phyloP scores from a whole-genome alignment of 140 eudicot genomes.

The Stevia rebaudiana region DNA sequence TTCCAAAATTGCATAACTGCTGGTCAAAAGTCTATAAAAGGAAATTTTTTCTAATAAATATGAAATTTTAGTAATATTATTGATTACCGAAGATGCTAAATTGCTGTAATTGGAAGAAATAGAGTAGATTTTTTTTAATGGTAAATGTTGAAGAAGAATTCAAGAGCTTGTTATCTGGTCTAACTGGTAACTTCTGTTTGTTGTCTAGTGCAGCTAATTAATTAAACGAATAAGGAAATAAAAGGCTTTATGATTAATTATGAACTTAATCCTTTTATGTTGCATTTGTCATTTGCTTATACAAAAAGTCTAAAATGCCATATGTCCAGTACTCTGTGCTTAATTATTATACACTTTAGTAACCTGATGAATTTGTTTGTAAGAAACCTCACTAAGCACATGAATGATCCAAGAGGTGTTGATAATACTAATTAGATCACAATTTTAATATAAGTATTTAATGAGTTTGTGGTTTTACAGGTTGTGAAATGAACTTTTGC shows the following conservation, averaged over 20 bases:
- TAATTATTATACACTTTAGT: slow-evolving; percentile 22
- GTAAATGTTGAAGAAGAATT: background rate
- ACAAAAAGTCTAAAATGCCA: slow-evolving; percentile 7
- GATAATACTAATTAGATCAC: background rate
- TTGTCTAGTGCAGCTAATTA: background rate
- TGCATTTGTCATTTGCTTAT: background rate
- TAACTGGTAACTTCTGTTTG: background rate
- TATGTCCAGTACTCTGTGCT: slow-evolving; percentile 26
- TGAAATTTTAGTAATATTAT: background rate
- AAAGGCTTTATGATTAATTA: background rate
- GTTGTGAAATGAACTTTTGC: slow-evolving; percentile 25
- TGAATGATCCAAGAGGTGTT: background rate
- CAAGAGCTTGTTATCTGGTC: background rate
- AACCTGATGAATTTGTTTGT: slow-evolving; percentile 10
- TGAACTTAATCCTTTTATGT: background rate
- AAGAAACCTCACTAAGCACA: slow-evolving; percentile 12
- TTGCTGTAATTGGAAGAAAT: too few species aligned
- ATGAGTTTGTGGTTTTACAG: slow-evolving; percentile 16
- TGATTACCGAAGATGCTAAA: background rate
- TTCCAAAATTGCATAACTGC: slow-evolving; percentile 1
- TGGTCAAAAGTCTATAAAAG: background rate
- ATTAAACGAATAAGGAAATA: background rate
- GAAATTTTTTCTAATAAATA: background rate
- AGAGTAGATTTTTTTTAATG: background rate
- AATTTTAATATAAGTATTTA: background rate